Percentiles rank a stretch among this genome's conserved stretches.
Evolutionary conservation across 129 eudicot species (phyloP).

Genomic region (Lonicera japonica): DNA sequence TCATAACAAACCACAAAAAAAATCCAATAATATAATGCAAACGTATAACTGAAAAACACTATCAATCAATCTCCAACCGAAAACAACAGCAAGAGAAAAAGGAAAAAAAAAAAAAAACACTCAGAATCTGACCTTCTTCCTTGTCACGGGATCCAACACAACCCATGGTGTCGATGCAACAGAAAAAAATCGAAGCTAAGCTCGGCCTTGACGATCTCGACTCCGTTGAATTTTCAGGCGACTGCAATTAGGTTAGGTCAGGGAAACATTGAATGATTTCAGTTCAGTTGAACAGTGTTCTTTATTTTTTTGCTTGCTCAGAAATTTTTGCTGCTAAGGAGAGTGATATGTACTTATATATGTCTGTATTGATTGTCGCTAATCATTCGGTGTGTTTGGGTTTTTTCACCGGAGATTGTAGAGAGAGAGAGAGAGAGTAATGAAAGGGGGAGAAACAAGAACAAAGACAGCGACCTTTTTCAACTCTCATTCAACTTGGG

Average conservation of each 20-base stretch:
- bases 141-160: constrained; percentile 20
- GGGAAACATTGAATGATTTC: no score
- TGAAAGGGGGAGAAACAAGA: not conserved
- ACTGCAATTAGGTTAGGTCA: no score
- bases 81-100: no score
- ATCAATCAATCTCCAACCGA: no score
- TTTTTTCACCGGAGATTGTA: not conserved
- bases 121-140: constrained; percentile 17
- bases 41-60: no score
- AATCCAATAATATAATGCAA: no score
- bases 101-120: no score
- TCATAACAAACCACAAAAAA: no score
- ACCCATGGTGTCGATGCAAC: constrained; percentile 8
- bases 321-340: not conserved
- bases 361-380: not conserved
- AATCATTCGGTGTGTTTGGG: not conserved
- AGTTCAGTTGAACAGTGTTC: no score
- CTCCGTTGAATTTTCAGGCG: not conserved
- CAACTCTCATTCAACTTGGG: not conserved
- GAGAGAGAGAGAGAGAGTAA: not conserved
- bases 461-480: not conserved
- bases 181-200: not conserved
- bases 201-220: no score
- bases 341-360: not conserved
- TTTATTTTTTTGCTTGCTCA: no score